Percentiles rank a stretch among this genome's conserved stretches.
phyloP scores from a whole-genome alignment of 2,329 filamentous ascomycete genomes.

The Macrophomina phaseolina region DNA sequence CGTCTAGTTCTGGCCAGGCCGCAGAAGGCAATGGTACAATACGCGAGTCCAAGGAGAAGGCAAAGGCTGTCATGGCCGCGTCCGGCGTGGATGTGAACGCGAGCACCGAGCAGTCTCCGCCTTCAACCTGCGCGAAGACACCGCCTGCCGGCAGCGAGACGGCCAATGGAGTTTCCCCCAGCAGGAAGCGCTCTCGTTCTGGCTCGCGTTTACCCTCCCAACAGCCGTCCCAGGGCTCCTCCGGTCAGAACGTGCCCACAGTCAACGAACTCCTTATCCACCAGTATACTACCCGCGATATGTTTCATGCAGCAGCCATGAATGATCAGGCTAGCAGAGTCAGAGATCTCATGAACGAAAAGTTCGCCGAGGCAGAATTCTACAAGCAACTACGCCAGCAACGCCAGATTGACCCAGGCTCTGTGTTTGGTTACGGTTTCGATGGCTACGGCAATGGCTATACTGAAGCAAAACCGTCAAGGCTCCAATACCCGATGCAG shows the following conservation, averaged over 20 bases:
- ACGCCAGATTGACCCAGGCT: slow-evolving; percentile 61
- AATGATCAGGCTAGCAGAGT: slow-evolving; percentile 52
- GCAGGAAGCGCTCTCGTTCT: slow-evolving; percentile 65
- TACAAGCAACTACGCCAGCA: slow-evolving; percentile 71
- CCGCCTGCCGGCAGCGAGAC: slow-evolving; percentile 42
- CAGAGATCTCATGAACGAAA: slow-evolving; percentile 61
- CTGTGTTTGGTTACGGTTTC: slow-evolving; percentile 75
- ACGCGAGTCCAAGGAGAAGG: slow-evolving; percentile 64
- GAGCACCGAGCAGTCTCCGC: slow-evolving; percentile 37
- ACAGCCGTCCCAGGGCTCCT: slow-evolving; percentile 43
- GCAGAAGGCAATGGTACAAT: slow-evolving; percentile 53
- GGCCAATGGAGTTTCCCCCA: slow-evolving; percentile 57
- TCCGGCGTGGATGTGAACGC: slow-evolving; percentile 51
- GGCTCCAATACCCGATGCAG: slow-evolving; percentile 79
- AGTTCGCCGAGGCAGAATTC: slow-evolving; percentile 71
- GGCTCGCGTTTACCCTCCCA: slow-evolving; percentile 59
- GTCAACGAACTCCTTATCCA: slow-evolving; percentile 60
- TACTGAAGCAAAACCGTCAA: slow-evolving; percentile 72
- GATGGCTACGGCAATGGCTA: slow-evolving; percentile 86
- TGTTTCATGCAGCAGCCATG: slow-evolving; percentile 62
- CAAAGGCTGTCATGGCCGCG: slow-evolving; percentile 63
- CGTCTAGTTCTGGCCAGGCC: slow-evolving; percentile 37
- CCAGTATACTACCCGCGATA: slow-evolving; percentile 69
- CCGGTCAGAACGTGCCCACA: slow-evolving; percentile 45
- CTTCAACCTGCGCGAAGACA: slow-evolving; percentile 34